Base-by-base conservation (phyloP, 1,139 yeast genomes). In the Pichia sp. region DNA sequence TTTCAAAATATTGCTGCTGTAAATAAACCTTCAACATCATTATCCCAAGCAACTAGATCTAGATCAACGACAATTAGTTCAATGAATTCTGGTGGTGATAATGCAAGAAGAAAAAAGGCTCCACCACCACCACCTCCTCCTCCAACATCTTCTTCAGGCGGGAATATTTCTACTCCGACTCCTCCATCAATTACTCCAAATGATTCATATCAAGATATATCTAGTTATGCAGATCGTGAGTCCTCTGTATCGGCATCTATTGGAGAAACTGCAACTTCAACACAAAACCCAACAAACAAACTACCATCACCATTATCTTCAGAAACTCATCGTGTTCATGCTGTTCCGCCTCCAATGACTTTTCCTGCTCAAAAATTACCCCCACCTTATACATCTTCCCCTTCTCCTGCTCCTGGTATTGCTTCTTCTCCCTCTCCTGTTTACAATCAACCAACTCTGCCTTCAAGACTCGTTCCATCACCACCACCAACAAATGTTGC, bases 331-430 rank as follows among this genome's bases (percentile, higher is more conserved):
- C 48, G 35, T 26, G 45, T 42, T 29, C 58, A 56, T 56, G 58
- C 64, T 45, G 60, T 66, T 11, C 72, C 72, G 28, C 72, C 72
- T 4, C 53, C 63, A 28, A 57, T 57, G 48, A 60, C 65, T 2
- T 62, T 65, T 11, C 61, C 63, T 25, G 40, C 18, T 27, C 48
- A 26, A 18, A 49, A 47, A 36, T 56, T 53, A 6, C 8, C 32
- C 7, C 50, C 57, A 32, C 49, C 50, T n/a, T 46, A 34, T 44
- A 49, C 57, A 30, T 50, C 49, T 28, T 45, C 35, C 44, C 48
- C 35, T 49, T 56, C 31, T 45, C 25, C 50, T 11, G 11, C 52
- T 2, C 27, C 28, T 25, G 36, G 18, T 28, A 32, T 32, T 11
- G 29, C 30, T 7, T 32, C 7, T 18, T 11, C 31, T 34, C 44